Evolutionary conservation across 805 yeast genomes (phyloP).

Genomic region (Zygosaccharomyces bisporus): DNA sequence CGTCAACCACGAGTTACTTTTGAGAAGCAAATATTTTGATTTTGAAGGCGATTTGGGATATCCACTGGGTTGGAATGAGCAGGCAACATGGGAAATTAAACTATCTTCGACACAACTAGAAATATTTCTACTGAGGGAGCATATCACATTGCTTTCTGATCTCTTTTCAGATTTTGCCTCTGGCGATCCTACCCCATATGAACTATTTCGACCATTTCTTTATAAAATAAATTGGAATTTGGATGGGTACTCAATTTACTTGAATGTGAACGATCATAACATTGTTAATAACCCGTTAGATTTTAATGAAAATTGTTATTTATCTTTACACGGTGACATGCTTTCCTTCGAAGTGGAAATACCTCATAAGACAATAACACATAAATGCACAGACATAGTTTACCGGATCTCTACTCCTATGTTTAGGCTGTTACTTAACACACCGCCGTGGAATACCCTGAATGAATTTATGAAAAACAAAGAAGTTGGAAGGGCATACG

Average conservation of each 20-base stretch:
- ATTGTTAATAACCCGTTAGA: constrained; percentile 88
- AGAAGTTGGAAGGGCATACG: constrained; percentile 62
- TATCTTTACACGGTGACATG: constrained; percentile 66
- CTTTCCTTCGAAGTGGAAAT: constrained; percentile 46
- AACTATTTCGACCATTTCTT: constrained; percentile 66
- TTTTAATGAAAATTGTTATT: constrained; percentile 69
- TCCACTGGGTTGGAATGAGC: constrained; percentile 83
- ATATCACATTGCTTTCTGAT: constrained; percentile 68
- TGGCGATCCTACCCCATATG: constrained; percentile 69
- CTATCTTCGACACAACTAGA: constrained; percentile 50
- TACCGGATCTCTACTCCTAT: constrained; percentile 52
- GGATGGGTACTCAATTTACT: constrained; percentile 52
- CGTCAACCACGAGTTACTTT: constrained; percentile 80
- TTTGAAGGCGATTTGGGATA: constrained; percentile 56
- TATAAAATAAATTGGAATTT: constrained; percentile 62
- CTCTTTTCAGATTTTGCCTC: constrained; percentile 70
- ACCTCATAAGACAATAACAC: constrained; percentile 56
- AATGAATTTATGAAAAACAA: constrained; percentile 62
- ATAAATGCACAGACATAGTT: constrained; percentile 48
- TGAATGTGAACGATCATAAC: constrained; percentile 84
- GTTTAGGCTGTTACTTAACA: constrained; percentile 59
- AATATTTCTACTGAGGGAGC: constrained; percentile 75
- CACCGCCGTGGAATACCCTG: constrained; percentile 92
- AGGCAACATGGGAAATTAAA: constrained; percentile 62
- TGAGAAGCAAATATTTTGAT: constrained; percentile 55